Conservation (phyloP, 2,329 filamentous ascomycete species). For the Hypoxylon sp. region DNA sequence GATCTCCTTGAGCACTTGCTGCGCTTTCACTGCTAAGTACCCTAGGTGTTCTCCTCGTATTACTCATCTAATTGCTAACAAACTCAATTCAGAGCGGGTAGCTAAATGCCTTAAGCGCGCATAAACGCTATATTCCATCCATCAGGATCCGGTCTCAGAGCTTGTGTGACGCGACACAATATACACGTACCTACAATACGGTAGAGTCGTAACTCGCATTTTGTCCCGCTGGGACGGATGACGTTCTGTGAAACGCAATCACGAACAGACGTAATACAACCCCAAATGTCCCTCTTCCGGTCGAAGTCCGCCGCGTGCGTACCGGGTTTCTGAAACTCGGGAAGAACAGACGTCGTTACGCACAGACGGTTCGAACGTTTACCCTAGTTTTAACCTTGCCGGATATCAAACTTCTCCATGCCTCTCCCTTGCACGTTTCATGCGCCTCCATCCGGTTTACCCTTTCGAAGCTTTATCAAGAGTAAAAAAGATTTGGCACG, state of each 20-base stretch:
- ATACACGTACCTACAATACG: not conserved
- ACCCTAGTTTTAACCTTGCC: not conserved
- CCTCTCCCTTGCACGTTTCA: conserved; percentile 31
- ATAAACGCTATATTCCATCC: conserved; percentile 13
- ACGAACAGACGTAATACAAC: conserved; percentile 29
- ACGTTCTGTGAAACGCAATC: conserved; percentile 19
- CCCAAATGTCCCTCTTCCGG: not conserved
- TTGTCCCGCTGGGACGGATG: conserved; percentile 27
- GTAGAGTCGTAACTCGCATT: conserved; percentile 8
- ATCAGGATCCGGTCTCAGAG: conserved; percentile 35
- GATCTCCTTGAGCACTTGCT: conserved; percentile 4
- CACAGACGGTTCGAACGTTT: conserved; percentile 20
- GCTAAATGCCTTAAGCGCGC: conserved; percentile 2
- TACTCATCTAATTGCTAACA: conserved; percentile 7
- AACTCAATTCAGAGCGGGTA: not conserved
- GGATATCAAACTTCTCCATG: not conserved
- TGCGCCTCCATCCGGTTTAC: not conserved
- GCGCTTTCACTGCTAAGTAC: not conserved
- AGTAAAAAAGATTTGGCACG: not conserved
- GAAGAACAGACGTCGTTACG: conserved; percentile 31
- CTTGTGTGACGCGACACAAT: conserved; percentile 6
- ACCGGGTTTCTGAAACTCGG: conserved; percentile 30
- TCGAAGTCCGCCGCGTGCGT: conserved; percentile 1
- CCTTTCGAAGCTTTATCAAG: not conserved
- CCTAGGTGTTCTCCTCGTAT: not conserved